Conservation (phyloP, 1,139 yeast species). For the Meyerozyma sp. region DNA sequence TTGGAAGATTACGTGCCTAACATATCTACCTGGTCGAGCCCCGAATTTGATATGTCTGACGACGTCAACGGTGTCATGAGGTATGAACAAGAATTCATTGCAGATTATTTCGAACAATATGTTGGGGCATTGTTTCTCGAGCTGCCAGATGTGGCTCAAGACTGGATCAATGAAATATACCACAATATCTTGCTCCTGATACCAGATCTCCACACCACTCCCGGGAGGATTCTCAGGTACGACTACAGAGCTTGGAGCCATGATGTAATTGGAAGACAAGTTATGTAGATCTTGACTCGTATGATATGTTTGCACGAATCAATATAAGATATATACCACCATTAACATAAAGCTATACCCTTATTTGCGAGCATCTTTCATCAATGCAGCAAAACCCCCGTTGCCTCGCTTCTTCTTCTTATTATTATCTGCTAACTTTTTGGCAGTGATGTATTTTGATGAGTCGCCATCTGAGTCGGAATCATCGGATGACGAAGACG, state of each 20-base stretch:
- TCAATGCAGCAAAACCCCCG: constrained; percentile 49
- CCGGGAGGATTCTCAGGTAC: constrained; percentile 6
- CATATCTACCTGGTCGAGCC: constrained; percentile 13
- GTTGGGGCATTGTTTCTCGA: constrained; percentile 41
- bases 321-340: not conserved
- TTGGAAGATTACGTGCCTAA: constrained; percentile 21
- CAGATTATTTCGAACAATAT: constrained; percentile 41
- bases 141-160: constrained; percentile 33
- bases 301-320: too few species aligned
- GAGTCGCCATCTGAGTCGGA: constrained; percentile 18
- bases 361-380: constrained; percentile 41
- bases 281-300: constrained; percentile 2
- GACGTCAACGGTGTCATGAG: constrained; percentile 17
- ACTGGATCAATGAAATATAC: constrained; percentile 30
- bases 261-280: constrained; percentile 20
- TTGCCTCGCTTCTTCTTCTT: constrained; percentile 23
- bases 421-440: constrained; percentile 13
- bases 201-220: constrained; percentile 1
- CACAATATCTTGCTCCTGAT: constrained; percentile 26
- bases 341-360: not conserved
- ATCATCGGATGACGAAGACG: constrained; percentile 4
- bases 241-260: constrained; percentile 24
- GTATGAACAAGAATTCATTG: constrained; percentile 41
- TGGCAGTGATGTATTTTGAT: constrained; percentile 13
- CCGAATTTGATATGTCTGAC: constrained; percentile 7